Conservation (phyloP, 805 yeast genomes). For the Candida namnaoensis region DNA sequence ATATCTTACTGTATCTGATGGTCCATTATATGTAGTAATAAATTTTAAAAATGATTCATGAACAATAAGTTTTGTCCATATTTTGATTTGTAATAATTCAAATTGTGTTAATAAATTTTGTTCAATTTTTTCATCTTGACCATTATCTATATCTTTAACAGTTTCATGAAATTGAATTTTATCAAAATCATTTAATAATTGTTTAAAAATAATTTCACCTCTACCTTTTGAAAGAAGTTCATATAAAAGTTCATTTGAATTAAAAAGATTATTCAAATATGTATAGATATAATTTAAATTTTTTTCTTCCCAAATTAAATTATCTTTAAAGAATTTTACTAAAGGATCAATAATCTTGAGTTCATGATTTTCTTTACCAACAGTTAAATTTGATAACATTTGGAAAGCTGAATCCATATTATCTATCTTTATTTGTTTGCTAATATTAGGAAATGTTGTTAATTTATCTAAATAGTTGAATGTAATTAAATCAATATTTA, state of each 20-base stretch:
- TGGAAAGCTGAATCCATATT: conserved; percentile 5
- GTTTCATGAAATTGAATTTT: conserved; percentile 4
- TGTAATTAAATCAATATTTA: conserved; percentile 2
- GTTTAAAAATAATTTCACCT: conserved; percentile 7
- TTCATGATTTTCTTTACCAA: conserved; percentile 3
- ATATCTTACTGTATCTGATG: conserved; percentile 8
- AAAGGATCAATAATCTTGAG: conserved; percentile 4
- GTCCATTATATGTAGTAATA: conserved; percentile 10
- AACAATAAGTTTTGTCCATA: conserved; percentile 19
- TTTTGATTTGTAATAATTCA: conserved; percentile 16
- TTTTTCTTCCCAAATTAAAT: conserved; percentile 1
- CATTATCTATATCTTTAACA: not conserved
- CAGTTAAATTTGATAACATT: conserved; percentile 10
- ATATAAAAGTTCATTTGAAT: conserved; percentile 8
- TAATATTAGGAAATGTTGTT: not conserved
- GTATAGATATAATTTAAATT: conserved; percentile 5
- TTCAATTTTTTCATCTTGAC: not conserved
- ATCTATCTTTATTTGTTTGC: not conserved
- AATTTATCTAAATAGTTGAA: not conserved
- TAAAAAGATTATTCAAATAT: conserved; percentile 7
- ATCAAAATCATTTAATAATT: conserved; percentile 10
- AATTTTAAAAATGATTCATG: conserved; percentile 28
- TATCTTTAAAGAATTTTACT: conserved; percentile 1
- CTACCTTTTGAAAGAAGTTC: conserved; percentile 12
- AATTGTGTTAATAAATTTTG: conserved; percentile 7